Percentiles rank a stretch among this genome's conserved stretches.
These are phyloP conservation scores for Cyclotella choctawhatcheeana DNA, from an alignment of 108 stramenopile genomes.

Conservation along the genomic window DNA sequence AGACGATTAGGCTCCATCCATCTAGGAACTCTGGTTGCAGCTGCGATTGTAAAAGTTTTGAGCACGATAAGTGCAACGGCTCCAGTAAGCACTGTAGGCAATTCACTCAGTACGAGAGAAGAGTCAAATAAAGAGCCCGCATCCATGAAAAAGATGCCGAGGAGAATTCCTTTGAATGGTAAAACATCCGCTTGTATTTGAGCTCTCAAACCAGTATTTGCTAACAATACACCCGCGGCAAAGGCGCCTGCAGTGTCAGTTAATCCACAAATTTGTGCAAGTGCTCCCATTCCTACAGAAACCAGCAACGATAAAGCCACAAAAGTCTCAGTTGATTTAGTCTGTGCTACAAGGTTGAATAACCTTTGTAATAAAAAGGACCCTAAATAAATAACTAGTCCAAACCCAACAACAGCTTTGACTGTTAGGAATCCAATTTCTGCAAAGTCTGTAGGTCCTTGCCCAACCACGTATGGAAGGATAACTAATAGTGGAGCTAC, in stretches of 20 bases:
- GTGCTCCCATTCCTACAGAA: slow-evolving; percentile 74
- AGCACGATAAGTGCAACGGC: slow-evolving; percentile 59
- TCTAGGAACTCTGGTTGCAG: slow-evolving; percentile 62
- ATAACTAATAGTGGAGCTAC: slow-evolving; percentile 78
- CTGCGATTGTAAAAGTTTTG: slow-evolving; percentile 50
- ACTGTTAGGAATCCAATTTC: slow-evolving; percentile 60
- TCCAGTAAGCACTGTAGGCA: slow-evolving; percentile 73
- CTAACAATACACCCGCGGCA: slow-evolving; percentile 80
- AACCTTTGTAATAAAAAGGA: slow-evolving; percentile 56
- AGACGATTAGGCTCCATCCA: slow-evolving; percentile 64
- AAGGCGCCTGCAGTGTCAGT: slow-evolving; percentile 77
- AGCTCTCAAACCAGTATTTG: slow-evolving; percentile 71
- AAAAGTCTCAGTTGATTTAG: slow-evolving; percentile 74
- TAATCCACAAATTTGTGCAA: slow-evolving; percentile 67
- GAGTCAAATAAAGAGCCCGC: slow-evolving; percentile 78
- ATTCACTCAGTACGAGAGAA: slow-evolving; percentile 54
- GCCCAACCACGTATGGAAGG: slow-evolving; percentile 61
- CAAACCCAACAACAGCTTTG: slow-evolving; percentile 79
- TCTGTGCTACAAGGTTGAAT: slow-evolving; percentile 75
- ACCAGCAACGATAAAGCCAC: slow-evolving; percentile 77
- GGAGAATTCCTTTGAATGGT: slow-evolving; percentile 82
- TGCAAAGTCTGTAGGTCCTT: slow-evolving; percentile 48
- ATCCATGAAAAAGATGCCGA: slow-evolving; percentile 82
- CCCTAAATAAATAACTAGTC: slow-evolving; percentile 62
- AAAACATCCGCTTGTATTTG: slow-evolving; percentile 85